phyloP scores from a whole-genome alignment of 2,329 filamentous ascomycete genomes.

The Leptographium galeiforme region DNA sequence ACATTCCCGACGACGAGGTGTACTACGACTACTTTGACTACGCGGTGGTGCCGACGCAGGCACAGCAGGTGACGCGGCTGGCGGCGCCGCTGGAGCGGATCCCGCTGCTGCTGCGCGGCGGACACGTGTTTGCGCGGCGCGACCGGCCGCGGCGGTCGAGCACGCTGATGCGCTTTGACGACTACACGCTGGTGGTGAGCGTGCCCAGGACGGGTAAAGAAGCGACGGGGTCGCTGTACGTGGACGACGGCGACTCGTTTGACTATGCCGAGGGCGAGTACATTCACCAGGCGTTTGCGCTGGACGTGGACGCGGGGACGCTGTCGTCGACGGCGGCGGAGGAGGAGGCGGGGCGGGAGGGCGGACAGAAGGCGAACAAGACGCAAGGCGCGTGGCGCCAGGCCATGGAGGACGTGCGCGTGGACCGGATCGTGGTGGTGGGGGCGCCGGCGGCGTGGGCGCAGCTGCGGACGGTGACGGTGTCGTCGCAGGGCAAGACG shows the following conservation, averaged over 20 bases:
- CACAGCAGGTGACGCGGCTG: constrained; percentile 57
- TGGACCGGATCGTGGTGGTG: constrained; percentile 77
- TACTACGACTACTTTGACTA: constrained; percentile 97
- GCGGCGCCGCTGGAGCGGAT: constrained; percentile 73
- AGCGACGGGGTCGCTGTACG: constrained; percentile 69
- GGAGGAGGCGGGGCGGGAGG: constrained; percentile 44
- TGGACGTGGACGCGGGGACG: constrained; percentile 40
- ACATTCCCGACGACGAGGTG: constrained; percentile 74
- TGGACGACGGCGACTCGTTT: constrained; percentile 89
- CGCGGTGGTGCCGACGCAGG: constrained; percentile 53
- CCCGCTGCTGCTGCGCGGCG: constrained; percentile 82
- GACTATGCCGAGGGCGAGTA: constrained; percentile 77
- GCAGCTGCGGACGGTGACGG: constrained; percentile 43
- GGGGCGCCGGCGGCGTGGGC: constrained; percentile 65
- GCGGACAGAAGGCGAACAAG: constrained; percentile 28
- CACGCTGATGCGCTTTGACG: constrained; percentile 84
- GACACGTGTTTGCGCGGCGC: constrained; percentile 81
- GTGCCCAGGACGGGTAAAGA: constrained; percentile 49
- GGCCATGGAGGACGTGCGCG: constrained; percentile 60
- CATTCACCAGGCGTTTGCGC: constrained; percentile 71
- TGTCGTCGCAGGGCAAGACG: constrained; percentile 37
- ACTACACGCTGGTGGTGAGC: constrained; percentile 79
- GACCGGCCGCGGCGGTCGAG: constrained; percentile 77
- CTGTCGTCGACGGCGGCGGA: constrained; percentile 61
- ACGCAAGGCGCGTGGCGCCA: constrained; percentile 62